phyloP scores from a whole-genome alignment of 371 early-diverging fungal genomes.

The Actinomortierella wolfii region DNA sequence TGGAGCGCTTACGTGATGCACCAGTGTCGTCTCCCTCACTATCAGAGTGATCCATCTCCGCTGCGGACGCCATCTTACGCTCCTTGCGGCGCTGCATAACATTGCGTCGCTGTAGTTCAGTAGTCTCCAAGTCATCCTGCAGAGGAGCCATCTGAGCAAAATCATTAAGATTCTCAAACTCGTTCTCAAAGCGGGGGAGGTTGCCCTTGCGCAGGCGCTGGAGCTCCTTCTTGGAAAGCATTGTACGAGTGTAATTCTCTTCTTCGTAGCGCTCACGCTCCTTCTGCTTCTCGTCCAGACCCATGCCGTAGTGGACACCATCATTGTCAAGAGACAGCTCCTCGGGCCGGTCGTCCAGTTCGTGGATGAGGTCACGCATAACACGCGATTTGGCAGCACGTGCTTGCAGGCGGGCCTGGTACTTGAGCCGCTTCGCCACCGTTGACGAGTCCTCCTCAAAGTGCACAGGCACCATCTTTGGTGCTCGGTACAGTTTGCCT shows the following conservation, averaged over 20 bases:
- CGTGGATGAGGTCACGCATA: slow-evolving; percentile 82
- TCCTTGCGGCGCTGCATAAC: slow-evolving; percentile 57
- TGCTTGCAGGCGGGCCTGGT: slow-evolving; percentile 67
- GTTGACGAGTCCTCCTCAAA: slow-evolving; percentile 74
- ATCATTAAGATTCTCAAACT: slow-evolving; percentile 84
- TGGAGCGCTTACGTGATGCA: slow-evolving; percentile 24
- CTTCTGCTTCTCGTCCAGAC: slow-evolving; percentile 58
- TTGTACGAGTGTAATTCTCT: slow-evolving; percentile 86
- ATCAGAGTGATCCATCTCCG: slow-evolving; percentile 12
- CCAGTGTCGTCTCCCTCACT: slow-evolving; percentile 29
- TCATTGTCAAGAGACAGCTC: slow-evolving; percentile 73
- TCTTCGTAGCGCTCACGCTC: slow-evolving; percentile 88
- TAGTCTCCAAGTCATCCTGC: slow-evolving; percentile 59
- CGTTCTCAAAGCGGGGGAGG: slow-evolving; percentile 75
- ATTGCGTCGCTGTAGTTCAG: slow-evolving; percentile 56
- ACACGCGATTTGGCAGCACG: slow-evolving; percentile 86
- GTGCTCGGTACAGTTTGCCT: slow-evolving; percentile 78
- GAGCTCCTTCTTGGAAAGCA: slow-evolving; percentile 78
- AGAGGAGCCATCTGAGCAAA: slow-evolving; percentile 69
- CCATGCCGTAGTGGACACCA: slow-evolving; percentile 63
- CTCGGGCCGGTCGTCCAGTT: slow-evolving; percentile 91
- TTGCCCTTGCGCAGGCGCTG: slow-evolving; percentile 63
- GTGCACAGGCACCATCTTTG: slow-evolving; percentile 85
- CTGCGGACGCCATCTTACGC: slow-evolving; percentile 24
- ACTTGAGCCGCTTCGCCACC: slow-evolving; percentile 61